Base-by-base conservation (phyloP, 2,329 filamentous ascomycete genomes). In the Coleophoma cylindrospora region DNA sequence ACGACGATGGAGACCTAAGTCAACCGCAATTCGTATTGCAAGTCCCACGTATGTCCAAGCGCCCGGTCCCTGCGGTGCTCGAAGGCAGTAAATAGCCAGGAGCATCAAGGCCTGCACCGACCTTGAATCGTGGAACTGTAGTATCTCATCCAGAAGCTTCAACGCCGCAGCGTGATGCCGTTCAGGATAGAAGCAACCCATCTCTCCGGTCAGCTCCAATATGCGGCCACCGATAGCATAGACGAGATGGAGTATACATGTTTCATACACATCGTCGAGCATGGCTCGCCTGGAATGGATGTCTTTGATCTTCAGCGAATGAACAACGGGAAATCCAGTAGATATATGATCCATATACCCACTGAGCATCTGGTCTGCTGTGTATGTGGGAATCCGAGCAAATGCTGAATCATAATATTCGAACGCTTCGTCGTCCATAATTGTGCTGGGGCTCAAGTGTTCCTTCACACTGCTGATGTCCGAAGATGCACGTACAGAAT, bases 41-140 rank as follows among this genome's bases (percentile, higher is more conserved):
- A 60, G 47, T 11, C 59, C 54, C 14, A 68, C 56, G 34, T 66
- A 65, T 1, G 62, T 62, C 66, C 66, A 69, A 3, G 67, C 61
- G 0, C 66, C 67, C 1, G 66, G 62, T 9, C 66, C 66, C n/a
- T 64, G 61, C 1, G 66, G 65, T 3, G 64, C 61, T 15, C 67
- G 54, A n/a, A 66, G 60, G 10, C 64, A 63, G 19, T 68, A 64
- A 0, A 69, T 56, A 0, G 64, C 66, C 2, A 69, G 58, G 0
- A 69, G 51, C 0, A 68, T 48, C 2, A 69, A 54, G 12, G 64
- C 61, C 40, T 67, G 63, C 0, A 68, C 64, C 0, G 65, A 66
- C 1, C 61, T 57, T 4, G 65, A 55, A 48, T 67, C 64, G 43
- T 67, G 62, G 43, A 62, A 59, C 43, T 66, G 61, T 1, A 69